Evolutionary conservation across 805 yeast species (phyloP).

Genomic region (Peterozyma xylosa): DNA sequence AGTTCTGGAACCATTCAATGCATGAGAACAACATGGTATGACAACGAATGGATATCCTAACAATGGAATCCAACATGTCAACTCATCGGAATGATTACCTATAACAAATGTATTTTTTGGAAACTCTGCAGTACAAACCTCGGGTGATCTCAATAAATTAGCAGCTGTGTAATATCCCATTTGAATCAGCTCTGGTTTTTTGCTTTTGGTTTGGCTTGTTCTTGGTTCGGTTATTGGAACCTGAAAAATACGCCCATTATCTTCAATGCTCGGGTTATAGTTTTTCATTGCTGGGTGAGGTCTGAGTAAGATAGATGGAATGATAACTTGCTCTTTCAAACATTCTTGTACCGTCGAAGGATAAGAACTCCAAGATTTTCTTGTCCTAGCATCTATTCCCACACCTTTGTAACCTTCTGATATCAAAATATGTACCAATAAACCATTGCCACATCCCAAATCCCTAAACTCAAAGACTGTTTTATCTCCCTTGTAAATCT

Average conservation of each 20-base stretch:
- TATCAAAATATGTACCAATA: conserved; percentile 64
- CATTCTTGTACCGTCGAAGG: conserved; percentile 54
- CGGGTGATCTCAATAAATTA: conserved; percentile 41
- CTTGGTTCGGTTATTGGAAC: conserved; percentile 28
- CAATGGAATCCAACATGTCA: conserved; percentile 92
- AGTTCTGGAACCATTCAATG: conserved; percentile 65
- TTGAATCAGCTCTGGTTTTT: conserved; percentile 8
- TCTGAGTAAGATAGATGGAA: conserved; percentile 68
- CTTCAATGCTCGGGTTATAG: conserved; percentile 44
- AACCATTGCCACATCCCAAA: conserved; percentile 93
- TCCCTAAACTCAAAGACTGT: conserved; percentile 67
- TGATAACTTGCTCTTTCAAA: conserved; percentile 68
- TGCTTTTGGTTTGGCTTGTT: neutral
- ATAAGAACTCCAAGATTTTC: conserved; percentile 80
- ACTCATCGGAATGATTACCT: conserved; percentile 93
- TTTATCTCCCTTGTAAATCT: conserved; percentile 28
- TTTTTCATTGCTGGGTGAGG: conserved; percentile 59
- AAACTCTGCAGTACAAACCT: conserved; percentile 57
- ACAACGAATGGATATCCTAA: conserved; percentile 83
- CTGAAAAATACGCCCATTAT: conserved; percentile 56
- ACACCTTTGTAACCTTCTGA: conserved; percentile 76
- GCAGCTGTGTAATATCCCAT: conserved; percentile 50
- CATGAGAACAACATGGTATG: conserved; percentile 93
- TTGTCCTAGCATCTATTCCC: conserved; percentile 84
- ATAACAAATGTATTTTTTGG: conserved; percentile 71